Evolutionary conservation across 352 stramenopile species (phyloP), one percentile per base, ranked within the genome.

Genomic region (Pythium diclinum): DNA sequence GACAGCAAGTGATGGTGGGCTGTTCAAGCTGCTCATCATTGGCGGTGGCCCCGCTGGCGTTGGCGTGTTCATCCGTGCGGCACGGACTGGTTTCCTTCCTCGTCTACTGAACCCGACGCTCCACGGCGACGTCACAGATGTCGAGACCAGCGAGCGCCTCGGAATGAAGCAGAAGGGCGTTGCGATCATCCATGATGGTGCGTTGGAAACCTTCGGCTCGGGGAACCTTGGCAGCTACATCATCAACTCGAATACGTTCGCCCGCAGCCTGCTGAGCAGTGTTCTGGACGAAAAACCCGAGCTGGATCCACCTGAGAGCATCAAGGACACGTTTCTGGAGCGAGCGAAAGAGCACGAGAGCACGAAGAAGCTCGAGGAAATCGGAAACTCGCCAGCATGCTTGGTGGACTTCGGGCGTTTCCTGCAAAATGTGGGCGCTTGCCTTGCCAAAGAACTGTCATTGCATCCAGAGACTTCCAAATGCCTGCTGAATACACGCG

Each of bases 181-280:
- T 8, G 79, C 75, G 23, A 67, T 92, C 36, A 57, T 94, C 30
- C 85, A 94, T 63, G 76, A 79, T 32, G 82, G 80, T 1, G 75
- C 87, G 33, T 61, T 61, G 4, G 65, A 61, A 8, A 84, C 69
- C 0, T 89, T 94, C 51, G 87, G 85, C 0, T 72, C 71, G 5
- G 87, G 85, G 28, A 91, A 88, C 46, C 76, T 95, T 21, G 83
- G 85, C 32, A 59, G 76, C 23, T 95, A 92, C 57, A 73, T 88
- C 23, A 96, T 93, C 72, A 93, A 96, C 69, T 92, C 81, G 3
- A 95, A 95, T 65, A 95, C 84, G 16, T 92, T 92, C 56, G 85
- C 82, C 0, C 88, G 77, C 51, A 89, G 83, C 30, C 58, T 95
- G 28, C 53, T 91, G 1, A 81, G 75, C 8, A 91, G 87, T 61